Base-by-base conservation (phyloP, 345 rosid genomes). In the Excoecaria agallocha region DNA sequence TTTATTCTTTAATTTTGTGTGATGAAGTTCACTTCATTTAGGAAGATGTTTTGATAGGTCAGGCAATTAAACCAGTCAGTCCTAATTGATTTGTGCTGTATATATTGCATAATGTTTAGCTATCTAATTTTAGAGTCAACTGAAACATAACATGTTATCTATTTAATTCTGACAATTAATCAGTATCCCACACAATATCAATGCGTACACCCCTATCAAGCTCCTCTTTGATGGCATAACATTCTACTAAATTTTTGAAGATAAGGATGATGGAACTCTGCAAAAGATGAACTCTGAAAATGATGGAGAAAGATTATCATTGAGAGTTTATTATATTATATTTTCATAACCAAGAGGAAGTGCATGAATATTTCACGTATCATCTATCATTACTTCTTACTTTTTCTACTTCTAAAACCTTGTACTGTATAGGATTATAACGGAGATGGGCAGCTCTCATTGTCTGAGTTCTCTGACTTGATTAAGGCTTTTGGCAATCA, bases 361-460 rank as follows among this genome's bases (percentile, higher is more conserved):
- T 46, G n/a, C 37, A 55, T 49, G 8, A 67, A 49, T 9, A 25
- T 13, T 68, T 60, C 57, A 46, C 30, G 56, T 46, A 48, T 41
- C 35, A 60, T 16, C 19, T 4, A 39, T 46, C 15, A 13, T 24
- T 24, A 22, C n/a, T 46, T 45, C 17, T 48, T 20, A n/a, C 15
- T 50, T 25, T 46, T 68, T 50, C 17, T 22, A 3, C 35, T 35
- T 52, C 24, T 19, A 19, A 52, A 17, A 46, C 56, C 54, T 50
- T 68, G 46, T 52, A 68, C 60, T 68, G 58, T 4, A 11, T 85
- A 94, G 98, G 97, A 94, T 81, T 86, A 85, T 74, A 75, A 94
- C 82, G 88, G 82, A 80, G 97, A 94, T 88, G 98, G 98, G 72
- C 78, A 77, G 65, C 97, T 94, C 70, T 89, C 98, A 25, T 84